Evolutionary conservation across 768 basidiomycete genomes (phyloP).

Genomic region (Termitomyces sp.): DNA sequence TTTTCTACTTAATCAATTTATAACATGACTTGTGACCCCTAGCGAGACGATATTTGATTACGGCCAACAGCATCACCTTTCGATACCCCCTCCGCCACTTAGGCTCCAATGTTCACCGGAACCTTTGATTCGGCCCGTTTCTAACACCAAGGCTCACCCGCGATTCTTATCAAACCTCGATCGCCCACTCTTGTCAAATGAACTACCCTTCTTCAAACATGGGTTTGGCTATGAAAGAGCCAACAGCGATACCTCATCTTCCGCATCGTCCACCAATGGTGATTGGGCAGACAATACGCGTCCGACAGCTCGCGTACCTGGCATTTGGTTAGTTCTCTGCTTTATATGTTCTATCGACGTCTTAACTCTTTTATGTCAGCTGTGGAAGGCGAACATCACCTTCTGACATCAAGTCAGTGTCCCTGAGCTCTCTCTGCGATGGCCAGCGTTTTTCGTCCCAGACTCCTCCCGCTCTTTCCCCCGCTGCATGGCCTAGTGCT

Average conservation of each 20-base stretch:
- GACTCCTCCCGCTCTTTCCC: not conserved
- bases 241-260: not conserved
- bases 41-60: not conserved
- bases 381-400: not conserved
- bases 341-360: not conserved
- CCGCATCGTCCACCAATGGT: slow-evolving; percentile 3
- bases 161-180: not conserved
- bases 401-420: not conserved
- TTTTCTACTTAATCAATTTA: not conserved
- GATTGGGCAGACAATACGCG: slow-evolving; percentile 1
- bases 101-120: not conserved
- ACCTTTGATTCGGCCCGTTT: not conserved
- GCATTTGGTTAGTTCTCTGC: slow-evolving; percentile 3
- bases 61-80: not conserved
- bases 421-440: not conserved
- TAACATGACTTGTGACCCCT: not conserved
- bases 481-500: not conserved
- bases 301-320: not conserved
- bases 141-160: not conserved
- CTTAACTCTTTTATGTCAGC: not conserved
- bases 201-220: not conserved
- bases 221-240: not conserved
- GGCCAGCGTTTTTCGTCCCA: not conserved
- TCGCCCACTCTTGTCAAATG: not conserved
- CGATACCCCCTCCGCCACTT: not conserved